Conservation (phyloP, 176 grass and related monocot genomes). For the Dendrocalamus sinicus region DNA sequence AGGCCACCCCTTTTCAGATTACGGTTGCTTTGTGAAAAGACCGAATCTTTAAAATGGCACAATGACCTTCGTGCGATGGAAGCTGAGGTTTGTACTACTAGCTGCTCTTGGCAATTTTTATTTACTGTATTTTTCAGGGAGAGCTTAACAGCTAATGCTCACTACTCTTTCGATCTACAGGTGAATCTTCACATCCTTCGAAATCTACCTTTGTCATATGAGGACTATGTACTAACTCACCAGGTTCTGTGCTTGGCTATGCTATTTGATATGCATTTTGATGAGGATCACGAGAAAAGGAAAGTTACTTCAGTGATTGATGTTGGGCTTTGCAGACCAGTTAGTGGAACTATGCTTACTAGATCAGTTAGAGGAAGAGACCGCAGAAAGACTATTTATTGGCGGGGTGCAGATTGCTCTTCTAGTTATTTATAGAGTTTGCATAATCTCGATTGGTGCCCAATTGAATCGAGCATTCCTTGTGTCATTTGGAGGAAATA, state of each 20-base stretch:
- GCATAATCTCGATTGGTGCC: neutral
- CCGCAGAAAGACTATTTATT: conserved; percentile 83
- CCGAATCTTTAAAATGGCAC: conserved; percentile 62
- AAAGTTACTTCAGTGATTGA: conserved; percentile 87
- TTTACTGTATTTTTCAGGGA: neutral
- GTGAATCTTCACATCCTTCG: conserved; percentile 85
- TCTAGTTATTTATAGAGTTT: conserved; percentile 46
- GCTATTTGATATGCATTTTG: conserved; percentile 92
- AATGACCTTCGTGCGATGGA: conserved; percentile 94
- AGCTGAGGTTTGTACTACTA: conserved; percentile 74
- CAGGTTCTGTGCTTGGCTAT: conserved; percentile 82
- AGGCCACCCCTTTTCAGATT: conserved; percentile 81
- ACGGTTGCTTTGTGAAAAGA: conserved; percentile 47
- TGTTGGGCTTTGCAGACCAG: conserved; percentile 76
- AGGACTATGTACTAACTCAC: conserved; percentile 75
- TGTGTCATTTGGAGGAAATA: conserved; percentile 6
- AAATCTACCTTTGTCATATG: conserved; percentile 46
- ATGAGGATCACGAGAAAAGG: conserved; percentile 58
- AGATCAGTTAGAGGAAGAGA: conserved; percentile 95
- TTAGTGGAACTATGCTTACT: conserved; percentile 74
- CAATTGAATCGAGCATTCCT: conserved; percentile 3
- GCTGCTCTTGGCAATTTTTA: neutral
- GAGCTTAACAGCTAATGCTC: conserved; percentile 15
- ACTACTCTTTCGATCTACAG: conserved; percentile 46
- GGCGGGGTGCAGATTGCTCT: conserved; percentile 55